Evolutionary conservation across 2,329 filamentous ascomycete genomes (phyloP), one percentile per base, ranked within the genome.

Genomic region (Fusarium longipes): DNA sequence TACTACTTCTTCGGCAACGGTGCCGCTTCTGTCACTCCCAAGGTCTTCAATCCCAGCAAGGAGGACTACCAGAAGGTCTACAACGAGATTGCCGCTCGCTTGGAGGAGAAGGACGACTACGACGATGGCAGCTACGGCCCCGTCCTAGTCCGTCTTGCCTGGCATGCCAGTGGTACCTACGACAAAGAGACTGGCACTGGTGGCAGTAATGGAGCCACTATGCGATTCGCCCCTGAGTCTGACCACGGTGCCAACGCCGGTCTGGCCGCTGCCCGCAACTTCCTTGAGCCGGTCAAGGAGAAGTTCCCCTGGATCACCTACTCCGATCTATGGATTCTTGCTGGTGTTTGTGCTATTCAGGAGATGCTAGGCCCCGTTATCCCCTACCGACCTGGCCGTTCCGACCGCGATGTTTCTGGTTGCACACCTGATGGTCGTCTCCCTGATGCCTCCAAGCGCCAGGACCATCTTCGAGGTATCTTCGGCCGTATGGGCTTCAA

Each of bases 401-500:
- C 80, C 60, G 95, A 99, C 81, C 86, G 86, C 74, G 94, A 97
- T 72, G 82, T 91, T 29, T 81, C 89, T 60, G 92, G 89, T 79
- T 97, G 94, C 87, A 97, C 96, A 27, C 96, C 96, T 49, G 94
- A 97, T 76, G 96, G 96, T 70, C 93, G 95, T 79, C 85, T 88
- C 29, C 86, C 94, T 67, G 93, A 99, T 78, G 95, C 86, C 50
- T 79, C 88, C 73, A 88, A 97, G 86, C 91, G 87, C 63, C 84
- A 89, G 65, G 87, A 89, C 76, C 95, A 98, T 82, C 87, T 98
- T 73, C 91, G 96, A 75, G 87, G 88, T 82, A 95, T 98, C 84
- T 99, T 98, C 82, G 88, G 89, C 80, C 93, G 95, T 78, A 98
- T 98, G 95, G 95, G 95, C 71, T 98, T 97, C 86, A 91, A 96